A percentile compares a stretch with the other conserved stretches of the same genome.
Evolutionary conservation across 2,329 filamentous ascomycete genomes (phyloP).

Genomic region (Penicillium palitans): DNA sequence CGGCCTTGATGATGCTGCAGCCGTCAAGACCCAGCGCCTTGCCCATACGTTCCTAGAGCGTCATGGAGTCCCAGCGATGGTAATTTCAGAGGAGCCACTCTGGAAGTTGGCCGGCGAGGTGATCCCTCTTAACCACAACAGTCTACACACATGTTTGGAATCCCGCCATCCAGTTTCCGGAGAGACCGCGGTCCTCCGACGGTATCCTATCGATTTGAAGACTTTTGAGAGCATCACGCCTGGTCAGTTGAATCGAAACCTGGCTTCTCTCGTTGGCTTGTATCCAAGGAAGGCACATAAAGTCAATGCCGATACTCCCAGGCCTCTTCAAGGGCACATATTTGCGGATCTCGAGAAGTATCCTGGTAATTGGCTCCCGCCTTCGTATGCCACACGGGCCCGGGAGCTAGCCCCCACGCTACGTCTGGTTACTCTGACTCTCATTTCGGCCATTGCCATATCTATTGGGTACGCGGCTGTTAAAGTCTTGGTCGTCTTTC

Average conservation of each 20-base stretch:
- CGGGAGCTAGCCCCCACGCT: constrained; percentile 28
- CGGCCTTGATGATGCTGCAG: constrained; percentile 32
- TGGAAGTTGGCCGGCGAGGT: constrained; percentile 39
- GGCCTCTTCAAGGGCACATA: constrained; percentile 11
- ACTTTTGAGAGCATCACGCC: constrained; percentile 51
- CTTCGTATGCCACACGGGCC: constrained; percentile 23
- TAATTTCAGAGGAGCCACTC: constrained; percentile 46
- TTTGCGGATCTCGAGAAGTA: constrained; percentile 29
- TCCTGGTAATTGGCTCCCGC: constrained; percentile 26
- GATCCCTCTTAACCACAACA: constrained; percentile 43
- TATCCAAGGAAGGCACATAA: constrained; percentile 31
- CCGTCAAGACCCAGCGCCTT: constrained; percentile 33
- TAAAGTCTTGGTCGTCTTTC: constrained; percentile 24
- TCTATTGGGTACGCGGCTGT: constrained; percentile 35
- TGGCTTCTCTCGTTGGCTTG: constrained; percentile 44
- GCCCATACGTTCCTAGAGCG: constrained; percentile 45
- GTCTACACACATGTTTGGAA: constrained; percentile 48
- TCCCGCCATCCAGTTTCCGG: constrained; percentile 37
- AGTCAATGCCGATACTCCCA: constrained; percentile 16
- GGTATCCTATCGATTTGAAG: constrained; percentile 48
- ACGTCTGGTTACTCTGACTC: constrained; percentile 30
- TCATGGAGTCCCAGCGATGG: constrained; percentile 46
- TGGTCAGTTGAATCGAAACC: constrained; percentile 48
- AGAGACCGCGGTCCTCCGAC: constrained; percentile 36
- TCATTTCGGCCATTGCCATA: constrained; percentile 32